Evolutionary conservation across 1,284 basidiomycete species (phyloP), one percentile per base, ranked within the genome.

Genomic region (Leccinum angustisporum): DNA sequence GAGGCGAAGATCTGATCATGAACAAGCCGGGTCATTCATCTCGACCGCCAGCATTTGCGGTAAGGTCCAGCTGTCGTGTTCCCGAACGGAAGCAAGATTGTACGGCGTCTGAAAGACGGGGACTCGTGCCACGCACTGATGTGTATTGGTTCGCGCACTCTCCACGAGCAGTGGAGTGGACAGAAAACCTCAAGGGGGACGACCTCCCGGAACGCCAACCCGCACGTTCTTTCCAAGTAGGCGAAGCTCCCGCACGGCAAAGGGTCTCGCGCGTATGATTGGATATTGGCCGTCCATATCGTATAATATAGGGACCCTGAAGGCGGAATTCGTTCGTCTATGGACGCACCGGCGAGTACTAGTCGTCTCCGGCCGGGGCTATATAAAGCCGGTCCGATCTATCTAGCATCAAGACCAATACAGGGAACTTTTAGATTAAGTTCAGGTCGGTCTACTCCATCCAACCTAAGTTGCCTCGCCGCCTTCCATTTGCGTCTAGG

Each of bases 401-500:
- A 21, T 30, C 27, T 40, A 18, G 53, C 61, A 54, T 10, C 38
- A 53, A 27, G 40, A 55, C 48, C 36, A 48, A 53, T 48, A 33
- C 51, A 27, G 50, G 43, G 46, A 54, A 48, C 31, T 40, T 34
- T 33, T 21, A 64, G 65, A 50, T 66, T 27, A 18, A 46, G 53
- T 63, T 53, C 21, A 30, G 40, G 60, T 65, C 34, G 36, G 36
- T 36, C 43, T 3, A 14, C 25, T 25, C 13, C 25, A 13, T 27
- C 5, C 11, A 58, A 38, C 7, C 21, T 9, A 16, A 38, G 43
- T 65, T 61, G 31, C 46, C 33, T 21, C 33, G 1, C 36, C 51
- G 16, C 58, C 34, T 65, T 65, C 58, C 54, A 21, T 13, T 46
- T 46, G 18, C 1, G 6, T 46, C 40, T 43, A 43, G n/a, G 9